A percentile compares a stretch with the other conserved stretches of the same genome.
Conservation (phyloP, 129 eudicot genomes). For the Cynara cardunculus region DNA sequence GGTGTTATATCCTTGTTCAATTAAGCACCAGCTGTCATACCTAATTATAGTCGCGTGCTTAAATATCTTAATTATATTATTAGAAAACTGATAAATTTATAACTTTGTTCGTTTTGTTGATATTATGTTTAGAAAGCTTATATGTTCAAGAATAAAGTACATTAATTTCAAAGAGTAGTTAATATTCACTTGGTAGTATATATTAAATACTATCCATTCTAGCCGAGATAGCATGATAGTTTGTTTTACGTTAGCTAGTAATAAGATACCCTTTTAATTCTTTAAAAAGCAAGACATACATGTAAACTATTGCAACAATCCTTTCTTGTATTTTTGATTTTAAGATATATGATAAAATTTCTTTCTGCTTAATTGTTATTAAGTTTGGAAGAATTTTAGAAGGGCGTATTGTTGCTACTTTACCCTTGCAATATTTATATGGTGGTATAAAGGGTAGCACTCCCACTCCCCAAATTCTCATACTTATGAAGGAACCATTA, state of each 20-base stretch:
- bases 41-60: not conserved
- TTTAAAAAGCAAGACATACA: not conserved
- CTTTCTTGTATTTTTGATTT: not conserved
- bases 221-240: slow-evolving; percentile 7
- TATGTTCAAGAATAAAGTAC: not conserved
- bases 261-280: not conserved
- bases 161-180: not conserved
- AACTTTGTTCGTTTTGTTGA: not conserved
- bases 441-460: not conserved
- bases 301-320: not conserved
- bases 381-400: not conserved
- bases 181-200: not conserved
- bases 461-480: not conserved
- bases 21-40: not conserved
- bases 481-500: not conserved
- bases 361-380: not conserved
- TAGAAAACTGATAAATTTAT: not conserved
- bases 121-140: not conserved
- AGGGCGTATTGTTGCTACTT: not conserved
- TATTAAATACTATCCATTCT: not conserved
- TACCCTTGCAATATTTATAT: not conserved
- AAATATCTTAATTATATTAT: not conserved
- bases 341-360: not conserved
- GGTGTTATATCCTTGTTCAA: slow-evolving; percentile 3
- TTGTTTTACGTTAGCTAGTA: not conserved